Evolutionary conservation across 768 basidiomycete genomes (phyloP), one percentile per base, ranked within the genome.

Genomic region (Hysterangium stoloniferum): DNA sequence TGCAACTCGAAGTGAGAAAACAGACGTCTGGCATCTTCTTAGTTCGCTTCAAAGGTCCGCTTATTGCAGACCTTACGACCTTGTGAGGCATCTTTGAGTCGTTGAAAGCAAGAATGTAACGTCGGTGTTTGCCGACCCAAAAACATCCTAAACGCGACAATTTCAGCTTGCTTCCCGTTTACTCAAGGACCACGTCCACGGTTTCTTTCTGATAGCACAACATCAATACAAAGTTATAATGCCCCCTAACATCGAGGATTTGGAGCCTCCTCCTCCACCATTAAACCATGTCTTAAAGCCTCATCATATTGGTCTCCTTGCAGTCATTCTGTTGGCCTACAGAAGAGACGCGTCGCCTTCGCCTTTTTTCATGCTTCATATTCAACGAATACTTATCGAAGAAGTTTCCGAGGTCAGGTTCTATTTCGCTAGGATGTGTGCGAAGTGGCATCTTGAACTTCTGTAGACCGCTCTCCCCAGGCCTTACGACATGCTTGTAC

Each of bases 301-400:
- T 1, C 88, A 91, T 58, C 89, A 92, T 61, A 69, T 91, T 45
- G 75, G 75, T 43, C 68, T 90, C 13, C 69, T 90, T 28, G 75
- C 76, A 29, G 68, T 87, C 22, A 68, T 89, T 31, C 68, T 80
- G 52, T 67, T 83, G 11, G 67, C 76, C 4, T 85, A 81, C 63
- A 82, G 78, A 60, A 80, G 84, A 55, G 71, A 71, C 52, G 71
- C 72, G 8, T 32, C 54, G 22, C 71, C 86, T 8, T 78, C 84
- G 1, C 61, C 75, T 19, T 56, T 65, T 6, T 88, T 85, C 59
- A 61, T 77, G 12, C 67, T 87, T 17, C 78, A 82, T 57, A 59
- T 86, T 12, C 77, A 82, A 52, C 79, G 84, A 15, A 66, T 84
- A 47, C 68, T 91, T 28, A 65, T 91, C 48, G 72, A 75, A 48